These are phyloP conservation scores for Farysia itapuensis DNA, from an alignment of 1,284 basidiomycete species.

Conservation along the genomic window DNA sequence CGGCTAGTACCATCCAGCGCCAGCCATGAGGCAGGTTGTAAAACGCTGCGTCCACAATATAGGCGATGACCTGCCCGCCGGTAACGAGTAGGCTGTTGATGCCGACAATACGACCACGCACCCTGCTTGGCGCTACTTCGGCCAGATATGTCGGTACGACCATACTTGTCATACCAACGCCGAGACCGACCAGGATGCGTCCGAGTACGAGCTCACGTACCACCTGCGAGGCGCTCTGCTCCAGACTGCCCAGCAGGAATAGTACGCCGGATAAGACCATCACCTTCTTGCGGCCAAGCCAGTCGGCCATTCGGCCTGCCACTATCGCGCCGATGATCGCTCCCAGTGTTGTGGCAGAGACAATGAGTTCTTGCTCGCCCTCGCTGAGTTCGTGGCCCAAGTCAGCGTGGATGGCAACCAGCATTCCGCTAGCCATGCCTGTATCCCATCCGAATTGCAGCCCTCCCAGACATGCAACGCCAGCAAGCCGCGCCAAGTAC, in stretches of 20 bases:
- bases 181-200: constrained; percentile 41
- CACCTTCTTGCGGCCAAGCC: constrained; percentile 43
- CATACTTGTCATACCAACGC: constrained; percentile 48
- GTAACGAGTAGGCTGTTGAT: constrained; percentile 52
- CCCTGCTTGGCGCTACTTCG: constrained; percentile 41
- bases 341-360: constrained; percentile 46
- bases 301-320: constrained; percentile 39
- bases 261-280: constrained; percentile 42
- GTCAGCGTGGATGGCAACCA: constrained; percentile 44
- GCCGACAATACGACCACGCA: constrained; percentile 45
- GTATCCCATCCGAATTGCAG: constrained; percentile 50
- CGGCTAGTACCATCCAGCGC: constrained; percentile 52
- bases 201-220: constrained; percentile 49
- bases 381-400: constrained; percentile 44
- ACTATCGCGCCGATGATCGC: constrained; percentile 46
- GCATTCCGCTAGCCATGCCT: constrained; percentile 43
- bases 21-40: constrained; percentile 48
- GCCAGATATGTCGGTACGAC: constrained; percentile 46
- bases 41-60: constrained; percentile 42
- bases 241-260: constrained; percentile 47
- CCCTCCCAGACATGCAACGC: constrained; percentile 36
- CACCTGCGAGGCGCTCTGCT: constrained; percentile 49
- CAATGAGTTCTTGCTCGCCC: constrained; percentile 51
- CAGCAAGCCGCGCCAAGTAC: constrained; percentile 37
- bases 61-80: constrained; percentile 51